A percentile compares a stretch with the other conserved stretches of the same genome.
Evolutionary conservation across 2,329 filamentous ascomycete genomes (phyloP).

Genomic region (Laburnicola sp.): DNA sequence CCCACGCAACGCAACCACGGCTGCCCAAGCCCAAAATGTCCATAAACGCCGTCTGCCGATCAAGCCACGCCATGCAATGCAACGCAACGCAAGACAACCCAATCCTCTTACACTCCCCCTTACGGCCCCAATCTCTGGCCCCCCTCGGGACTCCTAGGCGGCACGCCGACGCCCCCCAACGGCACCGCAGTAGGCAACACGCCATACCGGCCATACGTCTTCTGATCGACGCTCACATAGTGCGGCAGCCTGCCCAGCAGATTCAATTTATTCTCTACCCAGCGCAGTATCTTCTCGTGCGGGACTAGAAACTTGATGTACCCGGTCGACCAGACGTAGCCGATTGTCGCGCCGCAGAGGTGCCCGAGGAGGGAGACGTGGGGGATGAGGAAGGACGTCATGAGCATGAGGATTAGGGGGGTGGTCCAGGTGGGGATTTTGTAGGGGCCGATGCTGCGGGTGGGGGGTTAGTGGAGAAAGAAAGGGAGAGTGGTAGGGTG

Average conservation of each 20-base stretch:
- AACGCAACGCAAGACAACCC: too few species aligned
- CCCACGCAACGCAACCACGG: too few species aligned
- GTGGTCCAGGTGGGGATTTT: conserved; percentile 92
- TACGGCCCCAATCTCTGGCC: conserved; percentile 37
- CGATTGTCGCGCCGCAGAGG: conserved; percentile 77
- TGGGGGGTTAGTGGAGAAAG: conserved; percentile 27
- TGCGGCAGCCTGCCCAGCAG: conserved; percentile 81
- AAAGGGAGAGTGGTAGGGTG: neutral
- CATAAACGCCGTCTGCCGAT: too few species aligned
- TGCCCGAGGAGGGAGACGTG: conserved; percentile 85
- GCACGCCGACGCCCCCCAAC: conserved; percentile 17
- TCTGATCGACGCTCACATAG: conserved; percentile 93
- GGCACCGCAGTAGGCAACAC: conserved; percentile 65
- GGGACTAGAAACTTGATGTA: conserved; percentile 89
- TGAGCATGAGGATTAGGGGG: conserved; percentile 74
- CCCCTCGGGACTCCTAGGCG: conserved; percentile 33
- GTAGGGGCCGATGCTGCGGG: conserved; percentile 57
- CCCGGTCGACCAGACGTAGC: conserved; percentile 85
- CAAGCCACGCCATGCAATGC: too few species aligned
- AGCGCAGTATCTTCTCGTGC: conserved; percentile 83
- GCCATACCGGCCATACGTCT: conserved; percentile 91
- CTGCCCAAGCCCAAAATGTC: too few species aligned
- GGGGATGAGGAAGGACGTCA: conserved; percentile 76
- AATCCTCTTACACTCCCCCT: neutral
- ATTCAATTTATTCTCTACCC: conserved; percentile 86